Base-by-base conservation (phyloP, 129 eudicot species). In the Dittrichia graveolens region DNA sequence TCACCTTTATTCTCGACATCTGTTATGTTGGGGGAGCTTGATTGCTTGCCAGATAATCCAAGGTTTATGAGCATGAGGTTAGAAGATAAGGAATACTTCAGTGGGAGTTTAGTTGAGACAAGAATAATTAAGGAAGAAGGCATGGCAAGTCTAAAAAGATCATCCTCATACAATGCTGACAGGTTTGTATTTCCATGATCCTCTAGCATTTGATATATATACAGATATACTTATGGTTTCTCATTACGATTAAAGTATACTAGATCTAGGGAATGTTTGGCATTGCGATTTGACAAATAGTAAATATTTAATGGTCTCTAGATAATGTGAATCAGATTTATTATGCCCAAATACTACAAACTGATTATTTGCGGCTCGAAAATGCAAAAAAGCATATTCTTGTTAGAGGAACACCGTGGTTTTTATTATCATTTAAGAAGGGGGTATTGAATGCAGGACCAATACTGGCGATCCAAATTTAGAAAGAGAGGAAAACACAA, bases 11-110 rank as follows among this genome's bases (percentile, higher is more conserved):
- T 87, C 78, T 93, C 98, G 7, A 87, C 88, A 46, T 89, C 96
- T 13, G 85, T 84, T 19, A 82, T 84, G 91, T 68, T 88, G 67
- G 93, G 96, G 42, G 96, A 90, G 84, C 85, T 87, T 63, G 96
- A 93, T 77, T 87, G 90, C 72, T 62, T 93, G 77, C 72, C 88
- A 2, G 95, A 89, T 38, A 89, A 85, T 75, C 88, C 95, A 37
- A 85, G 89, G 69, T 65, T 85, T 45, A 85, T 80, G 88, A 89
- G 96, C 77, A 81, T 82, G 85, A 79, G 78, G 52, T 69, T 85
- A 81, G 95, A 93, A 83, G 95, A 93, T 37, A 89, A 94, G 74
- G 97, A 94, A 74, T 94, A 94, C 81, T 94, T 94, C 41, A 87
- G 98, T 77, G 96, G 96, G 62, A 94, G 98, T 81, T 81, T 90